phyloP scores from a whole-genome alignment of 176 grass and related monocot genomes.

The Phyllostachys edulis region DNA sequence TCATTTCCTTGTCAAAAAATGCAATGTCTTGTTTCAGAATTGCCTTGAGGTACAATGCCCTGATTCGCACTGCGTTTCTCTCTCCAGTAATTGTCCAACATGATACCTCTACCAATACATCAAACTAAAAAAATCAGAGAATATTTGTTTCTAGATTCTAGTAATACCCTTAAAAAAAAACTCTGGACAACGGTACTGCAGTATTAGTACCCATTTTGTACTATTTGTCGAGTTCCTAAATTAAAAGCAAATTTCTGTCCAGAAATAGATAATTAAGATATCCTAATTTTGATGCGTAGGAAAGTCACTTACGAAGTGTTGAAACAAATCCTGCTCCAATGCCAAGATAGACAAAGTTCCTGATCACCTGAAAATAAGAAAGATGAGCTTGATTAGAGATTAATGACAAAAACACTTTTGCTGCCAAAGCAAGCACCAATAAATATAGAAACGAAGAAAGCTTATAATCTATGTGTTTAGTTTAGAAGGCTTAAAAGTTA shows the following conservation, averaged over 20 bases:
- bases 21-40: slow-evolving; percentile 50
- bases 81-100: slow-evolving; percentile 63
- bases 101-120: slow-evolving; percentile 34
- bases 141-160: neutral
- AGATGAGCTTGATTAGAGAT: neutral
- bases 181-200: neutral
- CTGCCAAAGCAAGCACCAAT: neutral
- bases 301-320: slow-evolving; percentile 49
- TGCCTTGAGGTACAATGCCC: slow-evolving; percentile 41
- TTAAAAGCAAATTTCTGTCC: neutral
- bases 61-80: slow-evolving; percentile 41
- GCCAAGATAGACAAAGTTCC: slow-evolving; percentile 77
- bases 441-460: neutral
- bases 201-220: neutral
- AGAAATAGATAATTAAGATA: neutral
- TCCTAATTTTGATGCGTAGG: neutral
- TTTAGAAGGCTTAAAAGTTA: neutral
- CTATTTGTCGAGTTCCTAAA: neutral
- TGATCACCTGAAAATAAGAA: slow-evolving; percentile 48
- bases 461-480: neutral
- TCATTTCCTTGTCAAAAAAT: slow-evolving; percentile 25
- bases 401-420: neutral
- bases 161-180: neutral
- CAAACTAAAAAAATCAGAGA: neutral
- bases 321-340: slow-evolving; percentile 66